Evolutionary conservation across 192 early-diverging fungal genomes (phyloP).

Genomic region (Diversispora eburnea): DNA sequence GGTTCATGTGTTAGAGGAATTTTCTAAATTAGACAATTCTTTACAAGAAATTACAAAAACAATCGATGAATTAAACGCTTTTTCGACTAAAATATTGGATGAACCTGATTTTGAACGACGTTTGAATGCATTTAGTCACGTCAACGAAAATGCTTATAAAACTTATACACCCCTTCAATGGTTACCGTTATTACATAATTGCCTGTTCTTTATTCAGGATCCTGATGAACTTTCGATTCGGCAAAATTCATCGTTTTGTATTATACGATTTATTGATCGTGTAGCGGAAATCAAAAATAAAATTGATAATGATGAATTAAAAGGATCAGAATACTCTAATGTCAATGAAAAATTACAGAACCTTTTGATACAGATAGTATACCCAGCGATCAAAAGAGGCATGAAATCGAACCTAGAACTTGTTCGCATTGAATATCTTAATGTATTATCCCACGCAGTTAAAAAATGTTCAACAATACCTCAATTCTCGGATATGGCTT

Average conservation of each 20-base stretch:
- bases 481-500: slow-evolving; percentile 62
- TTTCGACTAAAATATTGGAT: slow-evolving; percentile 67
- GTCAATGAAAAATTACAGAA: slow-evolving; percentile 41
- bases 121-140: slow-evolving; percentile 67
- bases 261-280: slow-evolving; percentile 70
- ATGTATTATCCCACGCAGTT: slow-evolving; percentile 60
- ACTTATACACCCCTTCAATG: slow-evolving; percentile 70
- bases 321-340: slow-evolving; percentile 17
- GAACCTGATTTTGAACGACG: slow-evolving; percentile 85
- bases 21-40: slow-evolving; percentile 59
- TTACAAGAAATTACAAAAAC: slow-evolving; percentile 52
- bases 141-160: slow-evolving; percentile 69
- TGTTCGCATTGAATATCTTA: slow-evolving; percentile 71
- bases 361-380: slow-evolving; percentile 58
- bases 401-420: slow-evolving; percentile 49
- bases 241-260: slow-evolving; percentile 69
- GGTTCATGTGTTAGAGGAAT: slow-evolving; percentile 54
- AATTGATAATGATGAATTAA: slow-evolving; percentile 21
- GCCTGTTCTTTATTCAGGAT: slow-evolving; percentile 79
- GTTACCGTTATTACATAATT: slow-evolving; percentile 87
- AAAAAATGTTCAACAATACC: slow-evolving; percentile 53
- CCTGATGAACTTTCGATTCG: slow-evolving; percentile 84
- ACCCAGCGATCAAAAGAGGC: slow-evolving; percentile 70
- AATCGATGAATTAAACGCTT: slow-evolving; percentile 76
- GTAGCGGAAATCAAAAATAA: slow-evolving; percentile 29